phyloP scores from a whole-genome alignment of 164 flowering plant species.

The Sextonia rubra region DNA sequence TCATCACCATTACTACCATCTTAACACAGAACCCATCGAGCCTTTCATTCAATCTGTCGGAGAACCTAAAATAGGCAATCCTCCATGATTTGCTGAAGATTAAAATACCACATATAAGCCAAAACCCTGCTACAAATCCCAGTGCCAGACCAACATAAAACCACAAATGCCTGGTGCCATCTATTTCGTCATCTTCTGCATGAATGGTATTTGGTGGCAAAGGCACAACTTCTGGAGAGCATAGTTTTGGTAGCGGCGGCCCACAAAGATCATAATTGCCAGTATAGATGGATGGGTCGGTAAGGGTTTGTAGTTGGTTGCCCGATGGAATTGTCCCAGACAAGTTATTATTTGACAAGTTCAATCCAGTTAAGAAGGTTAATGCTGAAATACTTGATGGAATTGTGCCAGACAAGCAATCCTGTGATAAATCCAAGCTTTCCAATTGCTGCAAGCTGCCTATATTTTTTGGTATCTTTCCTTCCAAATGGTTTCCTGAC shows the following conservation, averaged over 20 bases:
- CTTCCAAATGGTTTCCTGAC: conserved; percentile 1
- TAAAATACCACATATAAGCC: background rate
- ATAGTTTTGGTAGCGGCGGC: background rate
- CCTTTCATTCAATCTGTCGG: background rate
- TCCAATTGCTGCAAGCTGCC: background rate
- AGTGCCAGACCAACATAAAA: too few relatives aligned
- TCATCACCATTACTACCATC: background rate
- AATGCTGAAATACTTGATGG: background rate
- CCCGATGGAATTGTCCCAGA: conserved; percentile 3
- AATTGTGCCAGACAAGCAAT: background rate
- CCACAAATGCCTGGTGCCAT: background rate
- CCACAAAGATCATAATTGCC: conserved; percentile 14
- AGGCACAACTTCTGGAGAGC: background rate
- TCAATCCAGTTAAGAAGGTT: background rate
- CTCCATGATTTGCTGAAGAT: conserved; percentile 9
- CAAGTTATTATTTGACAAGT: conserved; percentile 9
- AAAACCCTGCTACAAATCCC: conserved; percentile 16
- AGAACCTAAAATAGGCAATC: conserved; percentile 8
- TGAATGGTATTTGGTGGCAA: background rate
- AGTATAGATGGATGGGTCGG: background rate
- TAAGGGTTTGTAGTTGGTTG: background rate
- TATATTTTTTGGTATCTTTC: conserved; percentile 2
- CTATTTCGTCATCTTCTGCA: background rate
- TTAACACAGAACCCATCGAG: background rate
- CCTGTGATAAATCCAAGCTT: conserved; percentile 6